Percentiles rank a stretch among this genome's conserved stretches.
Evolutionary conservation across 345 rosid species (phyloP).

Genomic region (Microthlaspi erraticum): DNA sequence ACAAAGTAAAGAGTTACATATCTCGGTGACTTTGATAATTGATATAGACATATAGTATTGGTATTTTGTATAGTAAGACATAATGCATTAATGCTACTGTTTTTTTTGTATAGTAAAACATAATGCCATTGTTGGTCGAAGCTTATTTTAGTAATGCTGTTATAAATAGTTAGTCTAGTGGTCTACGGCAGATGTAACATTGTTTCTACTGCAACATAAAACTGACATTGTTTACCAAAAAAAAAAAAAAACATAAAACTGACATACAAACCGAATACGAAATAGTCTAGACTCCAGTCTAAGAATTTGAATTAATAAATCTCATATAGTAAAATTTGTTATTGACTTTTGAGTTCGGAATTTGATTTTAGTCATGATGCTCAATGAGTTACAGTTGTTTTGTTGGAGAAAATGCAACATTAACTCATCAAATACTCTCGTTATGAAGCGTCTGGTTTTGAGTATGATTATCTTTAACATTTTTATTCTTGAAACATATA

Average conservation of each 20-base stretch:
- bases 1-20: conserved; percentile 7
- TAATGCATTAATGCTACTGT: neutral
- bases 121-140: conserved; percentile 7
- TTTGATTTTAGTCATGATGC: neutral
- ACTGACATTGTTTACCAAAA: too few relatives aligned
- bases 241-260: neutral
- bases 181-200: neutral
- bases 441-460: neutral
- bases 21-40: conserved; percentile 17
- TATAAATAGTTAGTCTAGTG: conserved; percentile 4
- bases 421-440: neutral
- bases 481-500: too few relatives aligned
- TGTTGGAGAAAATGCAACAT: neutral
- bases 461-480: too few relatives aligned
- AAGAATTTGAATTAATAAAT: neutral
- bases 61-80: neutral
- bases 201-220: neutral
- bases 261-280: neutral
- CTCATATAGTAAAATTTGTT: neutral
- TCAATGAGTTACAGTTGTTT: conserved; percentile 12
- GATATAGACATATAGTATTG: conserved; percentile 18
- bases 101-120: neutral
- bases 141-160: neutral
- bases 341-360: neutral
- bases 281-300: conserved; percentile 16